These are phyloP conservation scores for Crucihimalaya himalaica DNA, from an alignment of 345 rosid species.

Conservation along the genomic window DNA sequence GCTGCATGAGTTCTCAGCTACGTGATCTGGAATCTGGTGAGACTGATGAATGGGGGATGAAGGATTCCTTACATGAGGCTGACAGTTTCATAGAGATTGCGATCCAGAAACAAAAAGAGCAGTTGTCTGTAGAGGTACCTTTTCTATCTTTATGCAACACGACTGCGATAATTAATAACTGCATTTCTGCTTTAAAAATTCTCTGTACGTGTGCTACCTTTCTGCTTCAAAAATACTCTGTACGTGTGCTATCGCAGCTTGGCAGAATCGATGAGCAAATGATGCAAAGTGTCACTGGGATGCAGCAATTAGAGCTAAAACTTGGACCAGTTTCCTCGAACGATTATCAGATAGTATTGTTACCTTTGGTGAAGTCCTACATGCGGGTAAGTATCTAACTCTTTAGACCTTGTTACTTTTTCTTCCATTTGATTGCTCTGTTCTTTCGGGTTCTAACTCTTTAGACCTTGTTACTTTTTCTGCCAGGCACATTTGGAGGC, in stretches of 20 bases:
- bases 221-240: no score
- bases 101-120: conserved; percentile 80
- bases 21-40: conserved; percentile 88
- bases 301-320: conserved; percentile 84
- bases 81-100: conserved; percentile 79
- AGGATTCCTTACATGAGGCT: conserved; percentile 61
- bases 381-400: conserved; percentile 65
- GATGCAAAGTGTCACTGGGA: conserved; percentile 64
- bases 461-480: background rate
- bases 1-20: conserved; percentile 62
- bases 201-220: no score
- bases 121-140: conserved; percentile 71
- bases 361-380: conserved; percentile 75
- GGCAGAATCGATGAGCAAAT: conserved; percentile 77
- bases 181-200: background rate
- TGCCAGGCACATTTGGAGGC: conserved; percentile 79
- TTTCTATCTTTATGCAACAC: conserved; percentile 29
- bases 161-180: background rate
- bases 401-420: conserved; percentile 15
- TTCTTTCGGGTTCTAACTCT: conserved; percentile 7
- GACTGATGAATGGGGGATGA: conserved; percentile 67
- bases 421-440: background rate
- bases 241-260: conserved; percentile 56
- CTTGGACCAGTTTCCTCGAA: conserved; percentile 66
- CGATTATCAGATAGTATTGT: conserved; percentile 66